Conservation (phyloP, 352 stramenopile species). For the Halophytophthora polymorphica region DNA sequence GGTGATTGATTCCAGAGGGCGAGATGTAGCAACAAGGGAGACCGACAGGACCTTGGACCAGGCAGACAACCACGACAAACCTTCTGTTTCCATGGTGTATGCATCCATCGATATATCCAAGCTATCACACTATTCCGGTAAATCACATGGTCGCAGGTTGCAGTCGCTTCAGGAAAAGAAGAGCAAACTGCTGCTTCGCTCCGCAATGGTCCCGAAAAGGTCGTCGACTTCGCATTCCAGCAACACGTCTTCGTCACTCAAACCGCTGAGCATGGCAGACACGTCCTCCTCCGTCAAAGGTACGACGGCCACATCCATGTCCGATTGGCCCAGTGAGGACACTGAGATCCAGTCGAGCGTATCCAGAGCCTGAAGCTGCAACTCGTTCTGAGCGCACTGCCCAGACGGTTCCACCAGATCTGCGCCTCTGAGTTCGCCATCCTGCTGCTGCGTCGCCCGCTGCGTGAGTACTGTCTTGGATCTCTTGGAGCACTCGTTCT, state of each 20-base stretch:
- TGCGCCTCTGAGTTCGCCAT: not conserved
- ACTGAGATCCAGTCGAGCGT: conserved; percentile 16
- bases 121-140: not conserved
- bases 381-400: conserved; percentile 2
- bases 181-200: not conserved
- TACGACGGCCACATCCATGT: not conserved
- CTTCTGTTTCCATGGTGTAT: not conserved
- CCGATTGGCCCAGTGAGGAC: not conserved
- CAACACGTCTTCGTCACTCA: not conserved
- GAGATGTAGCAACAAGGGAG: not conserved
- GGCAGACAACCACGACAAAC: not conserved
- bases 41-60: too few species aligned
- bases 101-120: not conserved
- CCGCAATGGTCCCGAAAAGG: conserved; percentile 3
- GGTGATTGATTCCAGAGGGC: not conserved
- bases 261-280: conserved; percentile 1
- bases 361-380: conserved; percentile 9
- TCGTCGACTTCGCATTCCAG: conserved; percentile 10
- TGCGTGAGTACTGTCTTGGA: too few species aligned
- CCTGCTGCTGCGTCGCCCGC: conserved; percentile 13
- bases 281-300: conserved; percentile 13
- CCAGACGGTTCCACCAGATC: conserved; percentile 3
- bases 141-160: not conserved
- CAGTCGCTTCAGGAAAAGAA: not conserved
- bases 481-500: too few species aligned